Evolutionary conservation across 2,329 filamentous ascomycete species (phyloP).

Genomic region (Pseudonectria foliicola): DNA sequence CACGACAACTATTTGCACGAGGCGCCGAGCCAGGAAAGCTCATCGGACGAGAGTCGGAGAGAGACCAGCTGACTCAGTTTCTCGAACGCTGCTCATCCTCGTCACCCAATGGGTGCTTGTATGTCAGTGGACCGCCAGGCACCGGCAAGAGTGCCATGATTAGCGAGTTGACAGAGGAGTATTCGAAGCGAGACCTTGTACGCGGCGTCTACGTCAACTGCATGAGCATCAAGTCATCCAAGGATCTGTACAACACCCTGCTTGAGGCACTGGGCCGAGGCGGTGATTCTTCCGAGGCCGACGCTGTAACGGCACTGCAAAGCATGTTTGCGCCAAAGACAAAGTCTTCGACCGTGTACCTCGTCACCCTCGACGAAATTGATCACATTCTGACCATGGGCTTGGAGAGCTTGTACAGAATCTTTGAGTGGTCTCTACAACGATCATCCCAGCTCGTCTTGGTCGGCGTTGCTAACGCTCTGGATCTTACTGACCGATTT

Average conservation of each 20-base stretch:
- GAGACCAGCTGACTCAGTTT: slow-evolving; percentile 60
- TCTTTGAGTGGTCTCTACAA: slow-evolving; percentile 95
- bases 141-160: slow-evolving; percentile 97
- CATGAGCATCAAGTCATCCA: slow-evolving; percentile 88
- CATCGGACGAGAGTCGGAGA: slow-evolving; percentile 67
- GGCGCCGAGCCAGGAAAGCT: slow-evolving; percentile 68
- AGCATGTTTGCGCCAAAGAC: slow-evolving; percentile 62
- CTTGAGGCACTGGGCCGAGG: slow-evolving; percentile 60
- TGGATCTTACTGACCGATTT: slow-evolving; percentile 92
- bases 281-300: slow-evolving; percentile 53
- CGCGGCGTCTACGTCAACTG: slow-evolving; percentile 84
- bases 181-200: slow-evolving; percentile 46
- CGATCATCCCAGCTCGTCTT: slow-evolving; percentile 72
- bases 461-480: slow-evolving; percentile 89
- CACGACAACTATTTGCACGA: slow-evolving; percentile 79
- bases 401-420: slow-evolving; percentile 77
- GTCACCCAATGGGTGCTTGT: slow-evolving; percentile 70
- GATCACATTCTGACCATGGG: slow-evolving; percentile 89
- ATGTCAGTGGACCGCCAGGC: slow-evolving; percentile 90
- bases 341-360: slow-evolving; percentile 51
- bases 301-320: slow-evolving; percentile 62
- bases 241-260: slow-evolving; percentile 76
- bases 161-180: slow-evolving; percentile 63
- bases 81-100: slow-evolving; percentile 55
- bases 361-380: slow-evolving; percentile 92